A percentile compares a stretch with the other conserved stretches of the same genome.
Conservation (phyloP, 768 basidiomycete genomes). For the Hortiboletus flavorubellus region DNA sequence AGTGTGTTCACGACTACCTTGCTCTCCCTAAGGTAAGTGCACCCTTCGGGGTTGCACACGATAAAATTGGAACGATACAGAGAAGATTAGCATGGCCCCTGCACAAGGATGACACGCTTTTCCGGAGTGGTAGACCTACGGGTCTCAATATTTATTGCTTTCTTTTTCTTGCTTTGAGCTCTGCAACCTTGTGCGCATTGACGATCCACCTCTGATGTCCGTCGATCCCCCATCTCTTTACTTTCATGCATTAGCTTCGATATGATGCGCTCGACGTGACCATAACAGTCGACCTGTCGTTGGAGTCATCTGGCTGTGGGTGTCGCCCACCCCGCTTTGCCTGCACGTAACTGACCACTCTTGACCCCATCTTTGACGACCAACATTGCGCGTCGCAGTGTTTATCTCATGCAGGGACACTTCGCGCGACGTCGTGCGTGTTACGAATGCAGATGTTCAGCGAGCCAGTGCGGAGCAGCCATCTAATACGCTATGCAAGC, state of each 20-base stretch:
- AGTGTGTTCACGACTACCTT: slow-evolving; percentile 1
- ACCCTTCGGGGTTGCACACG: slow-evolving; percentile 93
- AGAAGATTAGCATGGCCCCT: slow-evolving; percentile 99
- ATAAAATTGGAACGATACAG: slow-evolving; percentile 99
- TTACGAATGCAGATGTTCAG: background rate
- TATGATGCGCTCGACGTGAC: no score
- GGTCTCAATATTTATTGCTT: slow-evolving; percentile 40
- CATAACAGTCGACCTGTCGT: background rate
- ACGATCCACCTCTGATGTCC: background rate
- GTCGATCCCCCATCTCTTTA: background rate
- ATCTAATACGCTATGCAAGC: background rate
- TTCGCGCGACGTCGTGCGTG: no score
- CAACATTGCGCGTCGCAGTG: no score
- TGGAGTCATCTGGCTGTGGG: background rate
- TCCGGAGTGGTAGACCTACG: slow-evolving; percentile 77
- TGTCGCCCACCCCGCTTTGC: background rate
- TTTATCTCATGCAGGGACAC: no score
- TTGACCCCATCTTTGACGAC: background rate
- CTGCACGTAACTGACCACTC: background rate
- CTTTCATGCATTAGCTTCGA: background rate
- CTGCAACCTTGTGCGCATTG: no score
- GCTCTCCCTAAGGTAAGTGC: slow-evolving; percentile 30
- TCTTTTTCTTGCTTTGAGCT: slow-evolving; percentile 11
- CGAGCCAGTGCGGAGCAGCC: no score
- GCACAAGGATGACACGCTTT: slow-evolving; percentile 99